Evolutionary conservation across 768 basidiomycete genomes (phyloP).

Genomic region (Russula brevipes): DNA sequence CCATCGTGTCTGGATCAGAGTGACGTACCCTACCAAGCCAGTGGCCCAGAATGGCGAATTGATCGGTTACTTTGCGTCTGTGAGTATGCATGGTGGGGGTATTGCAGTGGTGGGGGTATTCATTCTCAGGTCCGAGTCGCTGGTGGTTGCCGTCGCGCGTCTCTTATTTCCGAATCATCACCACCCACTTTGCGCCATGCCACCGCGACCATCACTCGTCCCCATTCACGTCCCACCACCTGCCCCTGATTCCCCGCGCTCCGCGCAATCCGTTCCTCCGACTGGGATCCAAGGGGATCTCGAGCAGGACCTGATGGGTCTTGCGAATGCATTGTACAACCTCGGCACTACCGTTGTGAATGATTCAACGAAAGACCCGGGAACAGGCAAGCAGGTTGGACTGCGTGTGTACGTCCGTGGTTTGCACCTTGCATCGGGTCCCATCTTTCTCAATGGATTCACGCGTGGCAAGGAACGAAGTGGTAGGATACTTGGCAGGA

Average conservation of each 20-base stretch:
- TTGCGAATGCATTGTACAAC: slow-evolving; percentile 75
- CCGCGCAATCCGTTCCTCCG: slow-evolving; percentile 70
- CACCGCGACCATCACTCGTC: slow-evolving; percentile 14
- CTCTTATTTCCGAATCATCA: not conserved
- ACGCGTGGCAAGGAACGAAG: slow-evolving; percentile 54
- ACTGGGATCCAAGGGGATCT: slow-evolving; percentile 65
- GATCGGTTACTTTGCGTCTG: no score
- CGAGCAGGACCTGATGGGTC: slow-evolving; percentile 68
- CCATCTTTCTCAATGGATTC: not conserved
- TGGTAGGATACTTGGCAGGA: slow-evolving; percentile 57
- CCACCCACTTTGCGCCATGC: slow-evolving; percentile 11
- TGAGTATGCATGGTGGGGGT: no score
- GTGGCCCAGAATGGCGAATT: no score
- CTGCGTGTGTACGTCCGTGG: slow-evolving; percentile 53
- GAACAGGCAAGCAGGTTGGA: slow-evolving; percentile 68
- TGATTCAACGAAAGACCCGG: slow-evolving; percentile 72
- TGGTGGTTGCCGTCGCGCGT: not conserved
- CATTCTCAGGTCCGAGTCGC: no score
- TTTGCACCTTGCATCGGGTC: not conserved
- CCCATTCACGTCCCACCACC: slow-evolving; percentile 25
- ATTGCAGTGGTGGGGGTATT: no score
- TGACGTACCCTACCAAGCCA: no score
- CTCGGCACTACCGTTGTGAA: slow-evolving; percentile 79
- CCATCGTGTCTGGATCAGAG: no score
- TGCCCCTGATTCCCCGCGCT: slow-evolving; percentile 61